phyloP scores from a whole-genome alignment of 176 grass and related monocot genomes.

The Chloris gayana region DNA sequence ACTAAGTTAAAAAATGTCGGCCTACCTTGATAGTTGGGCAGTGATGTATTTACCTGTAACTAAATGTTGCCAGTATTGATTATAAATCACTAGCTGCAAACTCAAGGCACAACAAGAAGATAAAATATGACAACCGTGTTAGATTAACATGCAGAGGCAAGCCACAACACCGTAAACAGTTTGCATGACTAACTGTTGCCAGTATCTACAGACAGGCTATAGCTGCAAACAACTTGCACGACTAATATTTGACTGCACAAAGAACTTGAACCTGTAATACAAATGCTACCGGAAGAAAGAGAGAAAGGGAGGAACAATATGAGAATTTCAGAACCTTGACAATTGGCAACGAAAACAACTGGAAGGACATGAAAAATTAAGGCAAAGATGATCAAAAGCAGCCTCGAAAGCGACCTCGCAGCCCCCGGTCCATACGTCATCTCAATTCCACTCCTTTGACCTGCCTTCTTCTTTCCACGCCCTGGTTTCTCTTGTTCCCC shows the following conservation, averaged over 20 bases:
- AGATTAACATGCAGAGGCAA: not conserved
- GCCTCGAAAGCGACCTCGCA: constrained; percentile 22
- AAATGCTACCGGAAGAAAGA: too few species aligned
- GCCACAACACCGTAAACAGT: too few species aligned
- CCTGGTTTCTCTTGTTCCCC: not conserved
- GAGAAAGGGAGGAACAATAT: not conserved
- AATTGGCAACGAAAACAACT: not conserved
- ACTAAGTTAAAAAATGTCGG: too few species aligned
- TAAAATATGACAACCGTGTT: too few species aligned
- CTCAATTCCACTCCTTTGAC: constrained; percentile 43
- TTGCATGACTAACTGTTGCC: too few species aligned
- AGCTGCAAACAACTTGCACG: too few species aligned
- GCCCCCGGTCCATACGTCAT: constrained; percentile 49
- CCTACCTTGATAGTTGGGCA: too few species aligned
- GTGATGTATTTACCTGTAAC: not conserved
- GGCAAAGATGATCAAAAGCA: not conserved
- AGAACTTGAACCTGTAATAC: too few species aligned
- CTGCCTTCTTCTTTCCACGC: not conserved
- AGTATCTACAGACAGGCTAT: too few species aligned
- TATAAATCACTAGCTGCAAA: not conserved
- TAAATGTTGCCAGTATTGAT: not conserved
- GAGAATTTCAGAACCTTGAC: not conserved
- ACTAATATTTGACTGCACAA: too few species aligned
- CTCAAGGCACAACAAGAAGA: too few species aligned
- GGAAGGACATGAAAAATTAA: not conserved